phyloP scores from a whole-genome alignment of 176 grass and related monocot genomes.

The Dactylis glomerata region DNA sequence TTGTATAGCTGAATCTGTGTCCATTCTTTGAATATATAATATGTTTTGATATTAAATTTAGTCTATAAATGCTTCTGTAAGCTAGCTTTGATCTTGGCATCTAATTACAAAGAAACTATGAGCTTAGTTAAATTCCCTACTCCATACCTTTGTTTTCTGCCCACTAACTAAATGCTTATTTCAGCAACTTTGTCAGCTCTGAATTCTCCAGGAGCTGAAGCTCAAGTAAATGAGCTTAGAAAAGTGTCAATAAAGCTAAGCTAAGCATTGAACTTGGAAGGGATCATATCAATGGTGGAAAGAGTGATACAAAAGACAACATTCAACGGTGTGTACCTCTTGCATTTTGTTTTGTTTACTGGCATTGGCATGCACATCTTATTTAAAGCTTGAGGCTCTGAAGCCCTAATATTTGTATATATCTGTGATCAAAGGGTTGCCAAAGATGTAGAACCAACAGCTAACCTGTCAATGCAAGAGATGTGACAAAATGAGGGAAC shows the following conservation, averaged over 20 bases:
- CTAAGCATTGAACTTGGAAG: slow-evolving; percentile 59
- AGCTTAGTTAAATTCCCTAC: neutral
- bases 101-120: neutral
- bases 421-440: slow-evolving; percentile 42
- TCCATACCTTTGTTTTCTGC: neutral
- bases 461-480: slow-evolving; percentile 54
- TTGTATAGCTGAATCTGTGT: neutral
- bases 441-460: slow-evolving; percentile 44
- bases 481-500: slow-evolving; percentile 43
- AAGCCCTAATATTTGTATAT: slow-evolving; percentile 21
- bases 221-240: slow-evolving; percentile 41
- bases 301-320: slow-evolving; percentile 43
- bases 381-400: neutral
- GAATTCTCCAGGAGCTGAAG: slow-evolving; percentile 24
- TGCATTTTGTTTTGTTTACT: slow-evolving; percentile 2
- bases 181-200: slow-evolving; percentile 52
- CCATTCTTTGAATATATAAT: neutral
- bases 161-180: neutral
- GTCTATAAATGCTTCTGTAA: neutral
- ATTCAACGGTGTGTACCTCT: too few species aligned
- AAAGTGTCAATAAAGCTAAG: slow-evolving; percentile 56
- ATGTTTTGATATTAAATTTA: neutral
- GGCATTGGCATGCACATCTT: neutral
- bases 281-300: slow-evolving; percentile 63
- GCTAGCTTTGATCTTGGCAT: neutral